These are phyloP conservation scores for Dothidotthia symphoricarpi DNA, from an alignment of 2,329 filamentous ascomycete species.

Conservation along the genomic window DNA sequence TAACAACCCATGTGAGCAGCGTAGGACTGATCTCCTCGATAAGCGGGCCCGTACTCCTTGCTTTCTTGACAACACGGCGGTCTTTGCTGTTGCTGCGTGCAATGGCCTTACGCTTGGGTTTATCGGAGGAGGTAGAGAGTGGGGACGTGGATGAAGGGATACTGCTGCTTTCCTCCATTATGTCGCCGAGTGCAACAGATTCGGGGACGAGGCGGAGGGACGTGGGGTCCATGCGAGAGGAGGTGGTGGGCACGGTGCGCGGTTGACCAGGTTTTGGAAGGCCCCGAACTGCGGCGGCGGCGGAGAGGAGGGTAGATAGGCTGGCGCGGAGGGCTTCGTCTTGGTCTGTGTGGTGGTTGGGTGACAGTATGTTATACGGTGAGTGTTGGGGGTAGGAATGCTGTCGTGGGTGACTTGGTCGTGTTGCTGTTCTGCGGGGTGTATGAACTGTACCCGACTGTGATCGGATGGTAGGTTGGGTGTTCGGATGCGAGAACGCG, in stretches of 20 bases:
- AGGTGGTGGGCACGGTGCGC: conserved; percentile 33
- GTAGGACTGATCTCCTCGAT: conserved; percentile 55
- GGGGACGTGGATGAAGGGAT: conserved; percentile 26
- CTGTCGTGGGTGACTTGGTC: conserved; percentile 37
- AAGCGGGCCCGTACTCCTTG: conserved; percentile 34
- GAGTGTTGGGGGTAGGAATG: conserved; percentile 51
- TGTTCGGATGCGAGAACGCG: conserved; percentile 81
- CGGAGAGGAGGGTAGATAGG: conserved; percentile 93
- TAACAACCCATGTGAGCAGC: conserved; percentile 64
- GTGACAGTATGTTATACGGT: conserved; percentile 68
- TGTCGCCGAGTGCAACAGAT: conserved; percentile 56
- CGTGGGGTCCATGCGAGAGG: conserved; percentile 49
- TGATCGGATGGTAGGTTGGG: conserved; percentile 40
- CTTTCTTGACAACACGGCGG: conserved; percentile 47
- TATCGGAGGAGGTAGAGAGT: conserved; percentile 36
- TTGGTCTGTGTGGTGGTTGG: conserved; percentile 79
- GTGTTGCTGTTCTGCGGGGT: conserved; percentile 36
- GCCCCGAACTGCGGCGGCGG: conserved; percentile 82
- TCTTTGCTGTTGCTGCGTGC: conserved; percentile 46
- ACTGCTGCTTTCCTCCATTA: conserved; percentile 27
- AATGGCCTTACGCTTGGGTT: conserved; percentile 47
- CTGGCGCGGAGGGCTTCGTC: conserved; percentile 90
- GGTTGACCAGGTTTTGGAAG: conserved; percentile 62
- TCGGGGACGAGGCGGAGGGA: conserved; percentile 61
- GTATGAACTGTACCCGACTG: conserved; percentile 51